A percentile compares a stretch with the other conserved stretches of the same genome.
phyloP scores from a whole-genome alignment of 257 asterid genomes.

The Oldenlandia corymbosa region DNA sequence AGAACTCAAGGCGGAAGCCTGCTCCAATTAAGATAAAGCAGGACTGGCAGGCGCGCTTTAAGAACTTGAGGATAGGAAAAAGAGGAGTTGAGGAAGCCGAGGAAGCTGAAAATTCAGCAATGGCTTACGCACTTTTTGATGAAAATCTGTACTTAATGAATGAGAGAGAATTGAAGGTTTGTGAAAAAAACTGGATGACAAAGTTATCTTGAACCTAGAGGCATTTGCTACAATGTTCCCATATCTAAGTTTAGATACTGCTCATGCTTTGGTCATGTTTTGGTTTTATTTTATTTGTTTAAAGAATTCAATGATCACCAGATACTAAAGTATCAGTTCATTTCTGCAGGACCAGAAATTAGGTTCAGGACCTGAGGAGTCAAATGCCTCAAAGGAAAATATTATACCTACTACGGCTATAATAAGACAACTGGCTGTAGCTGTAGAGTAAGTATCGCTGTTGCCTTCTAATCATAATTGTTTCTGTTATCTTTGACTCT shows the following conservation, averaged over 20 bases:
- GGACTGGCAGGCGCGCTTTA: slow-evolving; percentile 84
- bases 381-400: slow-evolving; percentile 39
- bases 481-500: neutral
- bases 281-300: neutral
- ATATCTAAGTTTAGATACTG: neutral
- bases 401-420: slow-evolving; percentile 62
- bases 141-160: slow-evolving; percentile 67
- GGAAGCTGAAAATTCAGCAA: slow-evolving; percentile 55
- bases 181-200: slow-evolving; percentile 11
- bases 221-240: neutral
- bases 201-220: slow-evolving; percentile 1
- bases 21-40: slow-evolving; percentile 67
- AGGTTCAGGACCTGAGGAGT: slow-evolving; percentile 37
- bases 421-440: slow-evolving; percentile 83
- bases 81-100: slow-evolving; percentile 53
- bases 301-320: neutral
- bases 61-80: slow-evolving; percentile 66
- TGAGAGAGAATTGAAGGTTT: slow-evolving; percentile 60
- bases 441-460: slow-evolving; percentile 66
- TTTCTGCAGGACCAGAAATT: slow-evolving; percentile 50
- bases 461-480: neutral
- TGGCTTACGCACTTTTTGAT: slow-evolving; percentile 86
- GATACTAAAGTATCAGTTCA: slow-evolving; percentile 10
- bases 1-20: slow-evolving; percentile 49
- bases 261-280: neutral